These are phyloP conservation scores for Hibiscus trionum DNA, from an alignment of 345 rosid genomes.

Conservation along the genomic window DNA sequence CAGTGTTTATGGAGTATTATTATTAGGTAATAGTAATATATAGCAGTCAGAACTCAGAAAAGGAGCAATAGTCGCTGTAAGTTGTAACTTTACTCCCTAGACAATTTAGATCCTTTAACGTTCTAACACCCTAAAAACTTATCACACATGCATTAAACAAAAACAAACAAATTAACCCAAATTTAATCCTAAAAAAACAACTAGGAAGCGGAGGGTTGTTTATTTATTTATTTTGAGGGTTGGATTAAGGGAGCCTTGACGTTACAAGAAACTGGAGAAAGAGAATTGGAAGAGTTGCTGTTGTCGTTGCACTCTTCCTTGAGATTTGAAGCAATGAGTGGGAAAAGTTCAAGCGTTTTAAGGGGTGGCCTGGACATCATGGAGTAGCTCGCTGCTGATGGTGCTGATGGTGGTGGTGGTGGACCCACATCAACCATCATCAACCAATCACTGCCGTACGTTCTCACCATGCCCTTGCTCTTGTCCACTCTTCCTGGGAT, in stretches of 20 bases:
- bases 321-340: conserved; percentile 63
- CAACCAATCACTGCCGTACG: conserved; percentile 46
- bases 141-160: background rate
- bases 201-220: background rate
- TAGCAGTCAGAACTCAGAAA: conserved; percentile 4
- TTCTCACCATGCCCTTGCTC: conserved; percentile 36
- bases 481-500: conserved; percentile 17
- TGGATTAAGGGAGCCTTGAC: background rate
- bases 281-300: background rate
- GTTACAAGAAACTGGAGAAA: conserved; percentile 7
- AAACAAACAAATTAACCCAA: conserved; percentile 11
- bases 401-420: conserved; percentile 3
- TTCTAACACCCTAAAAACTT: conserved; percentile 16
- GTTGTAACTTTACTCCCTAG: conserved; percentile 28
- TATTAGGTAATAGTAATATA: conserved; percentile 9
- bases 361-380: conserved; percentile 37
- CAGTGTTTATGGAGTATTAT: conserved; percentile 13
- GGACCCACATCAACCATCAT: conserved; percentile 46
- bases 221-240: background rate
- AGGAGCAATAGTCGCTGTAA: background rate
- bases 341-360: conserved; percentile 86
- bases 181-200: no score
- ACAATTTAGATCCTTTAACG: conserved; percentile 63
- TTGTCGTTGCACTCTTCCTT: conserved; percentile 33
- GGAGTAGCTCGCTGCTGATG: conserved; percentile 20